Evolutionary conservation across 805 yeast species (phyloP).

Genomic region (Metschnikowia continentalis): DNA sequence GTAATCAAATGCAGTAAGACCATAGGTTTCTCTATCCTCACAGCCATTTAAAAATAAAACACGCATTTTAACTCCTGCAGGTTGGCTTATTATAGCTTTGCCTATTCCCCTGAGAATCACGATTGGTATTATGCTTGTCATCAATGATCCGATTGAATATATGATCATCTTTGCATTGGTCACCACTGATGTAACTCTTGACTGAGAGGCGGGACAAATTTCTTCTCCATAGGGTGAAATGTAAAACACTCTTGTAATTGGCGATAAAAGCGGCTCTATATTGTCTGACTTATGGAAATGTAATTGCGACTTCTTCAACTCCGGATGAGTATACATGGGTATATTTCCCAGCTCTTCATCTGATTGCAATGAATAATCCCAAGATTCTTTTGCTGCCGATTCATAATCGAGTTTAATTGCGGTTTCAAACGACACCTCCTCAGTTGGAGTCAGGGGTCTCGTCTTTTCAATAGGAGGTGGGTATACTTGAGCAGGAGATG

Average conservation of each 20-base stretch:
- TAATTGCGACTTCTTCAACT: constrained; percentile 66
- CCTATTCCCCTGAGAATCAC: constrained; percentile 72
- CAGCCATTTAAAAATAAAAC: constrained; percentile 70
- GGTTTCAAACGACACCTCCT: constrained; percentile 1
- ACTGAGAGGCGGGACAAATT: constrained; percentile 68
- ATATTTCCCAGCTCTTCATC: constrained; percentile 56
- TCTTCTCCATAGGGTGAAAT: constrained; percentile 88
- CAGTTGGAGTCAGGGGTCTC: constrained; percentile 18
- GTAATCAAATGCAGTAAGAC: constrained; percentile 58
- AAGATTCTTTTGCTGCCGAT: neutral
- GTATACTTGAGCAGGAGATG: constrained; percentile 33
- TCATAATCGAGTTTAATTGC: neutral
- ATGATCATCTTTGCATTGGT: constrained; percentile 52
- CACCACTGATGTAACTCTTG: constrained; percentile 53
- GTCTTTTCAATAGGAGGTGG: constrained; percentile 19
- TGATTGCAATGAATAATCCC: constrained; percentile 8
- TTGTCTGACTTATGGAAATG: constrained; percentile 60
- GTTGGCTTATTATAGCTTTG: constrained; percentile 42
- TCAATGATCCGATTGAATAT: constrained; percentile 81
- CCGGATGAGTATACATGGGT: constrained; percentile 75
- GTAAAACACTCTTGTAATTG: constrained; percentile 69
- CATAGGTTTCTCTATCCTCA: constrained; percentile 74
- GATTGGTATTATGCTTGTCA: constrained; percentile 84
- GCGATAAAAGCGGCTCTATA: constrained; percentile 61
- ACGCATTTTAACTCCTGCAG: constrained; percentile 33